Evolutionary conservation across 1,139 yeast species (phyloP).

Genomic region (Yamadazyma triangularis): DNA sequence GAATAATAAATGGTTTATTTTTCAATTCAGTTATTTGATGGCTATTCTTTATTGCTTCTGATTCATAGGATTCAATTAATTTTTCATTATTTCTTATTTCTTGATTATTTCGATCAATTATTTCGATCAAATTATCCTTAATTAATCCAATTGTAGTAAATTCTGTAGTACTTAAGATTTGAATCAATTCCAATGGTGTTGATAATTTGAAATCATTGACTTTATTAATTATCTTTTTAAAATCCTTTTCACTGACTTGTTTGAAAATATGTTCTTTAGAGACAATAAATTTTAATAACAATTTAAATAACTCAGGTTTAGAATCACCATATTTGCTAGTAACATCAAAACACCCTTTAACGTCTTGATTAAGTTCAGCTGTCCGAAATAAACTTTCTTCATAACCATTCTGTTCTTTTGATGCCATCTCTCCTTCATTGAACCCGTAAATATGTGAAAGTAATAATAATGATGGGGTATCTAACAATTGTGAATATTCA

Average conservation of each 20-base stretch:
- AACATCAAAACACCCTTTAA: slow-evolving; percentile 52
- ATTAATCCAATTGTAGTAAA: slow-evolving; percentile 72
- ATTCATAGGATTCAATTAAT: slow-evolving; percentile 63
- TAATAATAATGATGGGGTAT: slow-evolving; percentile 56
- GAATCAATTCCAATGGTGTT: slow-evolving; percentile 74
- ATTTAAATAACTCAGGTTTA: slow-evolving; percentile 61
- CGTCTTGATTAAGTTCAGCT: slow-evolving; percentile 54
- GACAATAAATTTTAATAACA: slow-evolving; percentile 63
- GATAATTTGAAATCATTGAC: slow-evolving; percentile 53
- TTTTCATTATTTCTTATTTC: slow-evolving; percentile 68
- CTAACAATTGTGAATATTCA: slow-evolving; percentile 42
- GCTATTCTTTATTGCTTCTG: slow-evolving; percentile 58
- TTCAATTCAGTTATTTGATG: slow-evolving; percentile 49
- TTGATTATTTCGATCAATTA: slow-evolving; percentile 54
- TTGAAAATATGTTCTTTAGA: slow-evolving; percentile 53
- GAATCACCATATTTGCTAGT: slow-evolving; percentile 56
- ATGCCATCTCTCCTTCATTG: slow-evolving; percentile 40
- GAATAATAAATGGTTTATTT: slow-evolving; percentile 57
- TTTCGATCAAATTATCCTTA: slow-evolving; percentile 62
- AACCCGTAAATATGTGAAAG: slow-evolving; percentile 64
- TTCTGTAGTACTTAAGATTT: slow-evolving; percentile 49
- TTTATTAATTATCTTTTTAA: slow-evolving; percentile 46
- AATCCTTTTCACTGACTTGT: slow-evolving; percentile 50
- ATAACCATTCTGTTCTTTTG: slow-evolving; percentile 40
- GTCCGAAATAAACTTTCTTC: slow-evolving; percentile 66